Conservation (phyloP, 1,139 yeast genomes). For the Yamadazyma jaroonii region DNA sequence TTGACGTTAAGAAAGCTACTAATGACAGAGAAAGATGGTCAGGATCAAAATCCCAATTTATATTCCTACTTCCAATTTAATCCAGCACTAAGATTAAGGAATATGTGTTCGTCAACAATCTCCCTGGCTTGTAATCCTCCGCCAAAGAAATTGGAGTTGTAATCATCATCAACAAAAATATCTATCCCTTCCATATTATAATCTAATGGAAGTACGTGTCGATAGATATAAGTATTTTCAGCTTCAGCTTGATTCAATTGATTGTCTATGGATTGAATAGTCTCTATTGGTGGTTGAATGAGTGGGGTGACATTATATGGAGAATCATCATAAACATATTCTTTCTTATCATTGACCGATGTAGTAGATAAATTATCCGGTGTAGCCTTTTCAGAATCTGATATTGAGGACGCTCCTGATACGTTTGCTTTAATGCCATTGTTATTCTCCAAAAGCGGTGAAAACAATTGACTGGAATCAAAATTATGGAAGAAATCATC, state of each 20-base stretch:
- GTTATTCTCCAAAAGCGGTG: not conserved
- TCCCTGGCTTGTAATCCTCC: not conserved
- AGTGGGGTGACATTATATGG: too few species aligned
- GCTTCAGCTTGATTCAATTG: too few species aligned
- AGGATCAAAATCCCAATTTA: not conserved
- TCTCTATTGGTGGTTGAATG: too few species aligned
- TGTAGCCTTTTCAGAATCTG: not conserved
- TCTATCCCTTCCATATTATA: too few species aligned
- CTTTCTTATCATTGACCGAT: not conserved
- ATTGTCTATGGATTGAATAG: too few species aligned
- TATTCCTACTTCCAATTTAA: not conserved
- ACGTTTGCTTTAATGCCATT: not conserved
- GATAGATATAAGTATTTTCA: too few species aligned
- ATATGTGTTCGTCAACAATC: not conserved
- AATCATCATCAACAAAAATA: too few species aligned
- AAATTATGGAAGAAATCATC: conserved; percentile 11
- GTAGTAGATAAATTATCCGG: not conserved
- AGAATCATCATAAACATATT: too few species aligned
- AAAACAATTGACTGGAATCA: conserved; percentile 11
- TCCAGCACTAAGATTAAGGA: not conserved
- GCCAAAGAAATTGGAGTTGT: too few species aligned
- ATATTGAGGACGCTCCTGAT: not conserved
- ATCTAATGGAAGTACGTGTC: too few species aligned
- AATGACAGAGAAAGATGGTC: too few species aligned
- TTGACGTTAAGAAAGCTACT: too few species aligned